Percentiles rank a stretch among this genome's conserved stretches.
Evolutionary conservation across 352 stramenopile species (phyloP).

Genomic region (Pythium rhizo-oryzae): DNA sequence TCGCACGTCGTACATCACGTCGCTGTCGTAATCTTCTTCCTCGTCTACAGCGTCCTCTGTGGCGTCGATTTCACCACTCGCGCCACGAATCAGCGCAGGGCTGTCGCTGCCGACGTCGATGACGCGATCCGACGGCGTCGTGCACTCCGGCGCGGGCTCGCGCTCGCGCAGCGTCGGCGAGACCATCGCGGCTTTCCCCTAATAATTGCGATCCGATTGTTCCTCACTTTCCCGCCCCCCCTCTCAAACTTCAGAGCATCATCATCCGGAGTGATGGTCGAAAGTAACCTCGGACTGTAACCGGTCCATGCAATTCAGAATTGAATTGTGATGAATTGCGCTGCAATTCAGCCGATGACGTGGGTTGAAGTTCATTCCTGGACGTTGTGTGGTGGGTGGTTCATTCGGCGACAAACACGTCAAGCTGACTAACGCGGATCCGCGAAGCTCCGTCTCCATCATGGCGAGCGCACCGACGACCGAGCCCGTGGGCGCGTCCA

Average conservation of each 20-base stretch:
- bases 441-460: neutral
- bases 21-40: neutral
- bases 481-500: neutral
- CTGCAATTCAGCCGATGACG: constrained; percentile 11
- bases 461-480: neutral
- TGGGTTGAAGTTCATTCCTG: neutral
- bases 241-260: neutral
- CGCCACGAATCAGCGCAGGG: constrained; percentile 17
- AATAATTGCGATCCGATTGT: neutral
- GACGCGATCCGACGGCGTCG: constrained; percentile 15
- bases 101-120: constrained; percentile 28
- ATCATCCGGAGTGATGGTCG: neutral
- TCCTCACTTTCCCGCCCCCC: neutral
- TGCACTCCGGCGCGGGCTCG: constrained; percentile 1
- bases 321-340: constrained; percentile 11
- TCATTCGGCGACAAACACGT: neutral
- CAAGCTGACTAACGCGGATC: too few relatives aligned
- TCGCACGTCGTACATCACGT: constrained; percentile 15
- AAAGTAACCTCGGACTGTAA: neutral
- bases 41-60: neutral
- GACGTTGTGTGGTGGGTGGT: neutral
- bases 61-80: neutral
- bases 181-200: too few relatives aligned
- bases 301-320: neutral
- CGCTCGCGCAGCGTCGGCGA: constrained; percentile 6